Conservation (phyloP, 495 filamentous ascomycete genomes). For the Lineolata rhizophorae region DNA sequence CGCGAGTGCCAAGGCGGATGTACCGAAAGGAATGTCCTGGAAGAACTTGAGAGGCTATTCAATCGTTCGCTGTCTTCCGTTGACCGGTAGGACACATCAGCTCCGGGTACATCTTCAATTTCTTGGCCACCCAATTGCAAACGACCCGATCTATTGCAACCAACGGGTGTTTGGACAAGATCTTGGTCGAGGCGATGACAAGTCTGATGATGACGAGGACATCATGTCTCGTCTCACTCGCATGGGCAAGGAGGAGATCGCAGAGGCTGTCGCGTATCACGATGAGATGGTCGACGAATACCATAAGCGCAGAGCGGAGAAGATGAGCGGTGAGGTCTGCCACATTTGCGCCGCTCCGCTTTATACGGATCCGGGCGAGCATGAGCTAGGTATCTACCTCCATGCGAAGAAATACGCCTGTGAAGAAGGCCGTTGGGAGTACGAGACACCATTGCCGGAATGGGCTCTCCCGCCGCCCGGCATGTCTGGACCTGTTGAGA, state of each 20-base stretch:
- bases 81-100: constrained; percentile 90
- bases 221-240: constrained; percentile 60
- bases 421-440: constrained; percentile 58
- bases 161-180: constrained; percentile 68
- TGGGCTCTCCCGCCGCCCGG: constrained; percentile 65
- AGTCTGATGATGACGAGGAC: constrained; percentile 57
- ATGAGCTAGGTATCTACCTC: constrained; percentile 83
- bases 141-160: constrained; percentile 95
- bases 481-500: constrained; percentile 17
- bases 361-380: constrained; percentile 73
- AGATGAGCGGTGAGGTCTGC: constrained; percentile 69
- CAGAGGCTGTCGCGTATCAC: constrained; percentile 81
- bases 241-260: constrained; percentile 89
- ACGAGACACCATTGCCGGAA: constrained; percentile 58
- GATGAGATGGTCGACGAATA: constrained; percentile 79
- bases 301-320: constrained; percentile 68
- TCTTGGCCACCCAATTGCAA: constrained; percentile 81
- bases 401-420: constrained; percentile 81
- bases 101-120: constrained; percentile 88
- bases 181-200: constrained; percentile 47
- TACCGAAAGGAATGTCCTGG: constrained; percentile 14
- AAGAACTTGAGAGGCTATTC: constrained; percentile 46
- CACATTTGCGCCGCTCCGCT: constrained; percentile 64
- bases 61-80: constrained; percentile 79
- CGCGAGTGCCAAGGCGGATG: constrained; percentile 9